These are phyloP conservation scores for Cordyceps cicadae DNA, from an alignment of 2,329 filamentous ascomycete genomes.

Conservation along the genomic window DNA sequence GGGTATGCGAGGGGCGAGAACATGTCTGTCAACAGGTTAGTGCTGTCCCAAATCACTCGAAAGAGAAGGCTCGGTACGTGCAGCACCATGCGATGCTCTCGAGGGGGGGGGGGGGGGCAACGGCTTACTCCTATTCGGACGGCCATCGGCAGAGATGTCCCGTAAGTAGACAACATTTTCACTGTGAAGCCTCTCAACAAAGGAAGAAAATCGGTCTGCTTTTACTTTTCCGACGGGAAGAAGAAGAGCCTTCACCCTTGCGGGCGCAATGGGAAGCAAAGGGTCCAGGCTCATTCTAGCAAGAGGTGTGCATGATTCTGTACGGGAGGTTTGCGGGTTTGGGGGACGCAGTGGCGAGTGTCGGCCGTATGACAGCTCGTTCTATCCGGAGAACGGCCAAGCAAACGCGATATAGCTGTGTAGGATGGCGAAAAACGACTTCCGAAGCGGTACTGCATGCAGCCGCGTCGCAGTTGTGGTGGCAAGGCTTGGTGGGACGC, in stretches of 20 bases:
- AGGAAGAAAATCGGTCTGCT: conserved; percentile 67
- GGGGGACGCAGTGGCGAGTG: not conserved
- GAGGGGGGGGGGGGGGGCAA: not conserved
- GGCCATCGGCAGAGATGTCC: conserved; percentile 76
- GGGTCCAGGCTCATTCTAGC: conserved; percentile 78
- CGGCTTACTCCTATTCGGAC: conserved; percentile 73
- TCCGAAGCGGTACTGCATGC: not conserved
- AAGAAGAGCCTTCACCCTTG: conserved; percentile 79
- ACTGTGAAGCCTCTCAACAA: conserved; percentile 67
- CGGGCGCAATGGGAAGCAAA: conserved; percentile 83
- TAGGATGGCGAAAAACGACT: not conserved
- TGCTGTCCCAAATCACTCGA: not conserved
- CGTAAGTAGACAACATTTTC: conserved; percentile 77
- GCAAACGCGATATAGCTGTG: not conserved
- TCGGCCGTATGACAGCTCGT: not conserved
- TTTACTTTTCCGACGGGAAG: conserved; percentile 83
- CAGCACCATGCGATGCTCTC: not conserved
- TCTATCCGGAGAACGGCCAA: not conserved
- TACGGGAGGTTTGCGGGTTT: not conserved
- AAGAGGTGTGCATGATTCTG: conserved; percentile 27
- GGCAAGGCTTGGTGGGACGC: not conserved
- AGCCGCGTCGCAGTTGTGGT: conserved; percentile 6
- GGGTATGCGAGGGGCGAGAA: conserved; percentile 89
- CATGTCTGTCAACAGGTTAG: conserved; percentile 54
- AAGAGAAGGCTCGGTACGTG: not conserved